Percentiles rank a stretch among this genome's conserved stretches.
Evolutionary conservation across 2,329 filamentous ascomycete species (phyloP).

Genomic region (Diaporthe helianthi): DNA sequence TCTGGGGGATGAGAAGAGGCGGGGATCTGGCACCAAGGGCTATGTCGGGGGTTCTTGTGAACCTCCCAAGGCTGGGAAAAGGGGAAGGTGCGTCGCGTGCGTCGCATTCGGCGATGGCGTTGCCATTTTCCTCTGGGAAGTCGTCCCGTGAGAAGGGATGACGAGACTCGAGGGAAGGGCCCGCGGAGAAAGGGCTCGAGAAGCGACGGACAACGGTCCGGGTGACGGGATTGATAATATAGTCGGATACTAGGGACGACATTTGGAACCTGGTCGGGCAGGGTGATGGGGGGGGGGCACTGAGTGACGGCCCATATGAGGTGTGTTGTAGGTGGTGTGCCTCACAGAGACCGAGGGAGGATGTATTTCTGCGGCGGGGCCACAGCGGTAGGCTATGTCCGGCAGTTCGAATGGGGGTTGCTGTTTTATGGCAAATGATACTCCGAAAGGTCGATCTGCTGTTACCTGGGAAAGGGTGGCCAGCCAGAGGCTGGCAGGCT

Average conservation of each 20-base stretch:
- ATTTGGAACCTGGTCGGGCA: conserved; percentile 47
- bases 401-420: conserved; percentile 16
- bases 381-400: conserved; percentile 5
- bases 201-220: conserved; percentile 68
- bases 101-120: conserved; percentile 38
- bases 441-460: conserved; percentile 19
- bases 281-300: conserved; percentile 8
- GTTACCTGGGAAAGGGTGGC: conserved; percentile 13
- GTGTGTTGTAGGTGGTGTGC: too few species aligned
- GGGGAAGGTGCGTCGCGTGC: conserved; percentile 31
- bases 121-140: conserved; percentile 35
- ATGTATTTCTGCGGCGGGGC: background rate
- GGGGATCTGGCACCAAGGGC: conserved; percentile 34
- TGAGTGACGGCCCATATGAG: conserved; percentile 17
- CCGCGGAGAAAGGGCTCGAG: conserved; percentile 50
- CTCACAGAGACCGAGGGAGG: conserved; percentile 9
- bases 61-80: conserved; percentile 37
- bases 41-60: conserved; percentile 32
- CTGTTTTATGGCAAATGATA: conserved; percentile 1
- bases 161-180: conserved; percentile 44
- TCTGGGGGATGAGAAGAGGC: conserved; percentile 32
- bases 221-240: conserved; percentile 70
- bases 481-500: conserved; percentile 1
- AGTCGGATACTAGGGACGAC: conserved; percentile 69
- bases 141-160: conserved; percentile 36